Base-by-base conservation (phyloP, 441 rosid species). In the Erysimum cheiri region DNA sequence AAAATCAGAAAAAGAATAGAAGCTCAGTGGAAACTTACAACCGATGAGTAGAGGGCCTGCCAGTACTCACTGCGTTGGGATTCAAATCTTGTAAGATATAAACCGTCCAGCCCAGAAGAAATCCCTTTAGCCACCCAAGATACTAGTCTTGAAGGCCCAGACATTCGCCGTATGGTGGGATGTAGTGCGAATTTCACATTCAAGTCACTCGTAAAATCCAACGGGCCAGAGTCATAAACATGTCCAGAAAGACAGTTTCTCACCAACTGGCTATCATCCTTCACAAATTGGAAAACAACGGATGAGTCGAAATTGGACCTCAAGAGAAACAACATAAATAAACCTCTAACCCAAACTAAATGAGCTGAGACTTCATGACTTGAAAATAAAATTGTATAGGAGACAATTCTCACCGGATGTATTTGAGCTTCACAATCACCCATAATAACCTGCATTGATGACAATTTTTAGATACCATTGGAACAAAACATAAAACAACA, bases 61-160 rank as follows among this genome's bases (percentile, higher is more conserved):
- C 98, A 91, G 77, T 91, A 94, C 81, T 91, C 96, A 50, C 82
- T 78, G 26, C 96, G 96, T 78, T 94, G 97, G 46, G 85, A 80
- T 44, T 87, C 97, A 73, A 91, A 91, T 64, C 90, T 87, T 15
- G 97, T 94, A 68, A 94, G 86, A 78, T 85, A 88, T 60, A 94
- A 74, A 76, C 96, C 85, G 74, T 88, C 96, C 22, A 94, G 82
- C 68, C 92, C 84, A 22, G 92, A 88, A 52, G 89, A 73, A 72
- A 94, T 72, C 32, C 92, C 91, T 82, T 84, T 94, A 2, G 89
- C 91, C 65, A 88, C 36, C 97, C 89, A 91, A 60, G 97, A 90
- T 46, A 88, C 71, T 58, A 91, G 72, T 49, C 80, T 91, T 11
- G 90, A 80, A 10, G 97, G 81, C 19, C 85, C 96, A 70, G 90